Base-by-base conservation (phyloP, 352 stramenopile species). In the Thraustochytrium striatum region DNA sequence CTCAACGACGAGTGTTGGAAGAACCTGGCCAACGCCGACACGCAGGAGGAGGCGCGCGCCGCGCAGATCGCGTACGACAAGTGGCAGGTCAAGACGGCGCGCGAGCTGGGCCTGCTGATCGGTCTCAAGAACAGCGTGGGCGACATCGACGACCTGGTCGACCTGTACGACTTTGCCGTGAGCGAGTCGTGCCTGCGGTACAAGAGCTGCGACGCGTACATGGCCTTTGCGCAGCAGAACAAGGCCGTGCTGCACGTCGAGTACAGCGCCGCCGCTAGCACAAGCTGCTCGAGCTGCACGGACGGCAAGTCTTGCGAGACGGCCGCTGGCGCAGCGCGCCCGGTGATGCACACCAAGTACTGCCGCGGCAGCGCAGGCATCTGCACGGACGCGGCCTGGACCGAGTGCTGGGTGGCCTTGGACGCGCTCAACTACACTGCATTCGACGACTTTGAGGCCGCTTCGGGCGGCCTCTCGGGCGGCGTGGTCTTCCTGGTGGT, bases 231-330 rank as follows among this genome's bases (percentile, higher is more conserved):
- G 41, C 53, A 83, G 30, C 65, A 81, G 38, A 78, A 86, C 78
- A 91, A 90, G 72, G 72, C 86, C n/a, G 86, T 91, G 65, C 86
- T 90, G 57, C 82, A 84, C 19, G 85, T 89, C 43, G 87, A 91
- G 72, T 90, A 89, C 83, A 75, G 85, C 28, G 70, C 13, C 21
- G 19, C 25, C 19, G 16, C 25, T 32, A 72, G 21, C 53, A 13
- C 25, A 69, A 9, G 9, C 39, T 3, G 19, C 21, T 30, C 39
- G 8, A 43, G 41, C 21, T 75, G 44, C 65, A 28, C 43, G 39
- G 21, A 16, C 28, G 32, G 8, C 7, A 75, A 30, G 0, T 9
- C 8, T 8, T 13, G 16, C 25, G 59, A 70, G 25, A 55, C 41
- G 21, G 32, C 36, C 30, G 8, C 21, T 28, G 53, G 53, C 30